Conservation (phyloP, 73 alveolate genomes). For the Stentor coeruleus region DNA sequence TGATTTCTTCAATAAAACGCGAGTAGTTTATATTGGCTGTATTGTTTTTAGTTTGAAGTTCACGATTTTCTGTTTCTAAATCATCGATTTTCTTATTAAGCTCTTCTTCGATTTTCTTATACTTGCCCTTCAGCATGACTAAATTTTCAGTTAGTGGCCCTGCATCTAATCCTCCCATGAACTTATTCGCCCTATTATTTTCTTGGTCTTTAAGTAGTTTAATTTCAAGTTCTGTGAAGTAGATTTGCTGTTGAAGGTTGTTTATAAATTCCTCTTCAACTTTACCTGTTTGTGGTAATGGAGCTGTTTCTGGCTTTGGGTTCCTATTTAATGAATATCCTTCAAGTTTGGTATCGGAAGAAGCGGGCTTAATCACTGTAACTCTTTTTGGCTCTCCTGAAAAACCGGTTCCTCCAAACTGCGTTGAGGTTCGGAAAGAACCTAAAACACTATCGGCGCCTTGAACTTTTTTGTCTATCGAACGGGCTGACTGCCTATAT, state of each 20-base stretch:
- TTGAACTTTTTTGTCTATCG: not conserved
- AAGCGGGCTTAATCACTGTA: constrained; percentile 10
- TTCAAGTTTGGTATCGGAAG: constrained; percentile 9
- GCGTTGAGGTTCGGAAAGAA: not conserved
- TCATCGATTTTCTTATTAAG: not conserved
- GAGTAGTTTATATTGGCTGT: not conserved
- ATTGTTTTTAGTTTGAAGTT: not conserved
- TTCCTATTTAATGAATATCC: not conserved
- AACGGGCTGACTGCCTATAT: not conserved
- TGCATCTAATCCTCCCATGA: constrained; percentile 24
- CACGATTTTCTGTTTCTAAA: not conserved
- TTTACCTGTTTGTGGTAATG: not conserved
- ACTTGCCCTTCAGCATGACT: constrained; percentile 2
- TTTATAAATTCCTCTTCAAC: not conserved
- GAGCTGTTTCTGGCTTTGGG: too few relatives aligned
- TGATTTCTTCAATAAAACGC: constrained; percentile 8
- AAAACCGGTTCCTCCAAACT: not conserved
- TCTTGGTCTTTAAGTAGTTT: constrained; percentile 1
- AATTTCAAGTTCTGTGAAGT: constrained; percentile 3
- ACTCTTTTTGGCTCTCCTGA: not conserved
- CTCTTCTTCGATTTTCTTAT: constrained; percentile 11
- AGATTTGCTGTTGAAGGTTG: constrained; percentile 26
- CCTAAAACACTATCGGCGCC: not conserved
- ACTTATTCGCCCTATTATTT: not conserved
- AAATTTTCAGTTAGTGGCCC: constrained; percentile 18